Percentiles rank a stretch among this genome's conserved stretches.
Conservation (phyloP, 139 green algal genomes). For the Chlamydomonas applanata region DNA sequence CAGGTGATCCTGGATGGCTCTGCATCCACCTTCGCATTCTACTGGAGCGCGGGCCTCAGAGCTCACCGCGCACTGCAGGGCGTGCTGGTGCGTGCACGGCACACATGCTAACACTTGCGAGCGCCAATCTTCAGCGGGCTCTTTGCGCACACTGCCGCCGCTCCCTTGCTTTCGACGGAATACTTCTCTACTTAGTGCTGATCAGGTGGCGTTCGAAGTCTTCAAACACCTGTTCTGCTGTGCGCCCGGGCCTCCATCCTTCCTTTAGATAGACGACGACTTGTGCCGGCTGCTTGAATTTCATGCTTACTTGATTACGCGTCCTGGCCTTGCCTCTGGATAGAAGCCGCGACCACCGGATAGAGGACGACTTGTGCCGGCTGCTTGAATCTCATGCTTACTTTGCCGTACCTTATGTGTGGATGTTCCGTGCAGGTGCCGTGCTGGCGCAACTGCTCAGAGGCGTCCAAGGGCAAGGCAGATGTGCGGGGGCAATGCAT, state of each 20-base stretch:
- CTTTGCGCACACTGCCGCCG: background rate
- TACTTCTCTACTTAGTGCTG: background rate
- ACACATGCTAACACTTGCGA: too few relatives aligned
- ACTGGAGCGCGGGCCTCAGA: conserved; percentile 30
- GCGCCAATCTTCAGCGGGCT: too few relatives aligned
- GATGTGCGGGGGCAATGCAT: conserved; percentile 11
- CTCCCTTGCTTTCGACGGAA: background rate
- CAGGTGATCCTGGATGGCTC: conserved; percentile 39
- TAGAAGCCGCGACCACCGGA: too few relatives aligned
- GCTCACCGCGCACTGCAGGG: conserved; percentile 18
- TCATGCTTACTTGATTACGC: background rate
- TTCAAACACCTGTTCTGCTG: too few relatives aligned
- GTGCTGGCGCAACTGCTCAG: conserved; percentile 10
- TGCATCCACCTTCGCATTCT: conserved; percentile 34
- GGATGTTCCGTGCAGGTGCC: background rate
- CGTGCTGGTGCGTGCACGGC: conserved; percentile 2
- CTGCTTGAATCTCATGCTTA: too few relatives aligned
- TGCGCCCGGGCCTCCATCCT: too few relatives aligned
- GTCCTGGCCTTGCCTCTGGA: too few relatives aligned
- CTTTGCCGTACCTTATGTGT: background rate
- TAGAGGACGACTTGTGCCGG: too few relatives aligned
- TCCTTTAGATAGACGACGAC: too few relatives aligned
- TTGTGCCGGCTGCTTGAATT: too few relatives aligned
- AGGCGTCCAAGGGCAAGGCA: background rate
- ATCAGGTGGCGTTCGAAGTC: too few relatives aligned